phyloP scores from a whole-genome alignment of 495 filamentous ascomycete species.

The Talaromyces stipitatus region DNA sequence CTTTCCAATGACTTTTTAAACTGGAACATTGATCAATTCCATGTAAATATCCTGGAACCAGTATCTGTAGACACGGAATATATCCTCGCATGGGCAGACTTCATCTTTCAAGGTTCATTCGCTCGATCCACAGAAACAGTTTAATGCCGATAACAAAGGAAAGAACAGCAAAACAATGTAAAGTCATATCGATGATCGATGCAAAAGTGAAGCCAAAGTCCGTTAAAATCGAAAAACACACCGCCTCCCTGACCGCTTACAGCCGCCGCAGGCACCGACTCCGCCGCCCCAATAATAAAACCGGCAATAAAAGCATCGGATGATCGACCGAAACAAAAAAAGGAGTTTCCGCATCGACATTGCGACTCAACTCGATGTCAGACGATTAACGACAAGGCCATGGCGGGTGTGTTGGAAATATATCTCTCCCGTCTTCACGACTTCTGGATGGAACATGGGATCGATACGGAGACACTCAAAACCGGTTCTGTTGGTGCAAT shows the following conservation, averaged over 20 bases:
- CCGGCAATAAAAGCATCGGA: neutral
- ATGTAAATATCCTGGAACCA: too few relatives aligned
- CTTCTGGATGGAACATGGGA: slow-evolving; percentile 14
- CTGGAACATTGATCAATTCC: too few relatives aligned
- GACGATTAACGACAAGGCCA: neutral
- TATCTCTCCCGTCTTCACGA: slow-evolving; percentile 19
- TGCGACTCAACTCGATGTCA: neutral
- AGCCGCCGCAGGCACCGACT: neutral
- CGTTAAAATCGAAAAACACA: too few relatives aligned
- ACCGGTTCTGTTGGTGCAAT: slow-evolving; percentile 10
- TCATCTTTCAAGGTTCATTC: too few relatives aligned
- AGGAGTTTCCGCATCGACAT: neutral
- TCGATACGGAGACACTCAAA: slow-evolving; percentile 14
- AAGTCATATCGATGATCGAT: too few relatives aligned
- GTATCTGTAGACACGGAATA: too few relatives aligned
- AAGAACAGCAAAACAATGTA: too few relatives aligned
- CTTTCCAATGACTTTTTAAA: too few relatives aligned
- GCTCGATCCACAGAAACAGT: too few relatives aligned
- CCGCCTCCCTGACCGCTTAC: neutral
- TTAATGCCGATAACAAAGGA: too few relatives aligned
- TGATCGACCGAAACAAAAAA: neutral
- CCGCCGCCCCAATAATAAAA: neutral
- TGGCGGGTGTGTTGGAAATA: neutral
- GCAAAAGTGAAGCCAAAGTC: too few relatives aligned
- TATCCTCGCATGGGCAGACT: too few relatives aligned